Base-by-base conservation (phyloP, 805 yeast genomes). In the Groenewaldozyma tartarivorans region DNA sequence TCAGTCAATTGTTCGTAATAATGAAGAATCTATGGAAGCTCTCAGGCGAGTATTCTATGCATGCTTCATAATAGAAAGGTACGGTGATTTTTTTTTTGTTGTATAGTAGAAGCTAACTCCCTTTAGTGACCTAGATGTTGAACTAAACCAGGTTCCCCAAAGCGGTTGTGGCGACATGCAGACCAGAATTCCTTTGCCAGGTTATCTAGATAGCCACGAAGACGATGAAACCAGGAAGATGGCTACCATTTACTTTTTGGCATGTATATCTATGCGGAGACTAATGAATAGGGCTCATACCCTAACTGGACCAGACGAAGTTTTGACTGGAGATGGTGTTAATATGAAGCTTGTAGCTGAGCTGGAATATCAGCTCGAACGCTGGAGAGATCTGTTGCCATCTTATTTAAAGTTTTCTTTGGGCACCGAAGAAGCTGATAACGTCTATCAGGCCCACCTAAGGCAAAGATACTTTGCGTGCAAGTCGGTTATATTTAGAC, bases 401-500 rank as follows among this genome's bases (percentile, higher is more conserved):
- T 34, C 20, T 6, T 36, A 36, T 20, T 34, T 47, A 15, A 35
- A 20, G 20, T 45, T 47, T 36, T 9, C 7, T 9, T 7, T 7
- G 13, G 32, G 16, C 17, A 16, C 41, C 17, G 17, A 42, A 3
- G 39, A 42, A 20, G 30, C 40, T 4, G 40, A 31, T 5, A 41
- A 45, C n/a, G 27, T 32, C 27, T 35, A 47, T 37, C 44, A 40
- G 31, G 50, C 48, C 20, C 42, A 42, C 35, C 39, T 47, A 19
- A 41, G 50, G n/a, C 50, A 47, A 38, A 37, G 50, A 5, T 47
- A 42, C 20, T 41, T 45, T 17, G 45, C 50, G 11, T 43, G 46
- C 37, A 38, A 40, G 21, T 40, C 50, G 4, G 50, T 47, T 5
- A 41, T 47, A 9, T 44, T 44, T 34, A 34, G 50, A 6, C 46